These are phyloP conservation scores for Sordariomycetes sp. DNA, from an alignment of 2,329 filamentous ascomycete genomes.

Conservation along the genomic window DNA sequence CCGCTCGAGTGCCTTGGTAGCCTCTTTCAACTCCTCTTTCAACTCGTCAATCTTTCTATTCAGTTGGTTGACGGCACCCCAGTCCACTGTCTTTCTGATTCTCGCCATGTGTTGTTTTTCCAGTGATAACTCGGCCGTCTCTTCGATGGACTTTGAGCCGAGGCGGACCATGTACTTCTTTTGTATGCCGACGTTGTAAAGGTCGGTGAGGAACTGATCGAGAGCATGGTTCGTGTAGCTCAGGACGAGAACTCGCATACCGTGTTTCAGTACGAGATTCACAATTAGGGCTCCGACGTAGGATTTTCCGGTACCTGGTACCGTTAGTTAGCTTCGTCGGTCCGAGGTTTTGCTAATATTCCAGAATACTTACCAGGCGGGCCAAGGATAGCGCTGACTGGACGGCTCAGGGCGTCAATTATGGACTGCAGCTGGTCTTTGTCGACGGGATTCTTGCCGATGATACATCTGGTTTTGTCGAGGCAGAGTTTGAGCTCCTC, in stretches of 20 bases:
- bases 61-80: conserved; percentile 19
- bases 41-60: conserved; percentile 21
- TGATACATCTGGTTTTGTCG: neutral
- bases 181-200: conserved; percentile 44
- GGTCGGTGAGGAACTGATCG: conserved; percentile 52
- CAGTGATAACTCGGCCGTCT: conserved; percentile 34
- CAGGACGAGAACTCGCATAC: conserved; percentile 44
- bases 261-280: conserved; percentile 37
- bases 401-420: conserved; percentile 33
- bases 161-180: conserved; percentile 43
- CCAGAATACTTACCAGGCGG: conserved; percentile 47
- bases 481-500: neutral
- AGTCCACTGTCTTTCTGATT: neutral
- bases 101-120: conserved; percentile 18
- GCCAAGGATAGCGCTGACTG: conserved; percentile 53
- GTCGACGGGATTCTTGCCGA: neutral
- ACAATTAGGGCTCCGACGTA: conserved; percentile 55
- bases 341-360: neutral
- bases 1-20: conserved; percentile 4
- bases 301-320: conserved; percentile 57
- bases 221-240: conserved; percentile 58
- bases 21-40: conserved; percentile 18
- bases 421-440: conserved; percentile 42
- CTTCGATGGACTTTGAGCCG: conserved; percentile 40
- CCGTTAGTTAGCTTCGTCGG: neutral